These are phyloP conservation scores for Epichloe typhina DNA, from an alignment of 2,329 filamentous ascomycete species.

Conservation along the genomic window DNA sequence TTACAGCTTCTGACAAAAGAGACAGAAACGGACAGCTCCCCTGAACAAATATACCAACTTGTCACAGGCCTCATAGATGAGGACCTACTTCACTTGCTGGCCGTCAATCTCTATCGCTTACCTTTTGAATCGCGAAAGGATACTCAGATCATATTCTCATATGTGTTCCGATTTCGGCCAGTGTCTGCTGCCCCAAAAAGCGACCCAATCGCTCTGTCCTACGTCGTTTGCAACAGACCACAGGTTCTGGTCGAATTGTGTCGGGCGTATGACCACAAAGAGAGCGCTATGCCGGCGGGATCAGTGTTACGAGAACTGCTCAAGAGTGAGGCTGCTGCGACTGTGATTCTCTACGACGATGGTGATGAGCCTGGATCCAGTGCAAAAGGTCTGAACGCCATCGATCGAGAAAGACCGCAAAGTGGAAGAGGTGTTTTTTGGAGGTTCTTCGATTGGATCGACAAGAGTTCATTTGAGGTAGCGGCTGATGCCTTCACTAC, in stretches of 20 bases:
- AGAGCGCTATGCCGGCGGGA: conserved; percentile 84
- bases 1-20: not conserved
- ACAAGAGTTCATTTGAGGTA: conserved; percentile 91
- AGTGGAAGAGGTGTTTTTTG: conserved; percentile 81
- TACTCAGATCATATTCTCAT: conserved; percentile 89
- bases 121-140: conserved; percentile 96
- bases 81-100: conserved; percentile 75
- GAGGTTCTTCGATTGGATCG: conserved; percentile 95
- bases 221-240: conserved; percentile 74
- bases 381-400: conserved; percentile 61
- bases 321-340: conserved; percentile 83
- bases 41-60: conserved; percentile 78
- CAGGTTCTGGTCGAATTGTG: conserved; percentile 83
- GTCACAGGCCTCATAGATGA: conserved; percentile 77
- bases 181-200: conserved; percentile 50
- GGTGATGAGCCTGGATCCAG: conserved; percentile 57
- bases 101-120: conserved; percentile 67
- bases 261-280: conserved; percentile 76
- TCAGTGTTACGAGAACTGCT: conserved; percentile 76
- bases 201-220: conserved; percentile 75
- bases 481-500: conserved; percentile 96
- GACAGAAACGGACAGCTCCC: conserved; percentile 74
- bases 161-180: conserved; percentile 81
- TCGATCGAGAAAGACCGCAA: conserved; percentile 64
- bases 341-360: conserved; percentile 87